Evolutionary conservation across 805 yeast species (phyloP).

Genomic region (Candida ficus): DNA sequence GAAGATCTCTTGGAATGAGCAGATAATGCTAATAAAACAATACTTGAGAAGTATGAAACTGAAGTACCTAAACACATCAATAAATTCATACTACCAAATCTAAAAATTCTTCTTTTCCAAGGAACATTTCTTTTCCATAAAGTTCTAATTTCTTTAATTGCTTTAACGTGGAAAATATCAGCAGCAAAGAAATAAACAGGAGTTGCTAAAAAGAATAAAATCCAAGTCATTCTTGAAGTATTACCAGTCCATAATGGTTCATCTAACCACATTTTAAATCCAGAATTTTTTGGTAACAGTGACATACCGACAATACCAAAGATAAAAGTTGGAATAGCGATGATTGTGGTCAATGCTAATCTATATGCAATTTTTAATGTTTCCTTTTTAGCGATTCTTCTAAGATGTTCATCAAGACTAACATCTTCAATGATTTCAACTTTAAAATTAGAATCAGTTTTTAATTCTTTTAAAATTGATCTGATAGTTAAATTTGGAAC

Average conservation of each 20-base stretch:
- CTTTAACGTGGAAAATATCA: slow-evolving; percentile 65
- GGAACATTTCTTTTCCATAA: slow-evolving; percentile 54
- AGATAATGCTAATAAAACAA: slow-evolving; percentile 46
- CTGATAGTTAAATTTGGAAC: slow-evolving; percentile 51
- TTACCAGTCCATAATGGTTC: slow-evolving; percentile 60
- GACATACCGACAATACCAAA: slow-evolving; percentile 71
- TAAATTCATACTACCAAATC: slow-evolving; percentile 75
- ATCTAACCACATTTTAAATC: slow-evolving; percentile 49
- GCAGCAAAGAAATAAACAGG: slow-evolving; percentile 75
- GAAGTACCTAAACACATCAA: slow-evolving; percentile 70
- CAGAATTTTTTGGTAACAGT: slow-evolving; percentile 37
- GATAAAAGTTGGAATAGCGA: slow-evolving; percentile 64
- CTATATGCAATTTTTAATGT: slow-evolving; percentile 41
- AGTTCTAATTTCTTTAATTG: slow-evolving; percentile 50
- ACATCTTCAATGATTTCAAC: slow-evolving; percentile 49
- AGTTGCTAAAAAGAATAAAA: slow-evolving; percentile 57
- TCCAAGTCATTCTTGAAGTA: slow-evolving; percentile 60
- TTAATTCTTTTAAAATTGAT: slow-evolving; percentile 44
- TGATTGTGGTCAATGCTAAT: slow-evolving; percentile 41
- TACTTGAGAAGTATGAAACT: slow-evolving; percentile 65
- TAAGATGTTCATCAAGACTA: slow-evolving; percentile 60
- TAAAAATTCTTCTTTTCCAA: slow-evolving; percentile 51
- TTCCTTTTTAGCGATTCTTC: slow-evolving; percentile 43
- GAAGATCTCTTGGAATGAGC: slow-evolving; percentile 23
- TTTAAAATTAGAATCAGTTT: slow-evolving; percentile 40